These are phyloP conservation scores for Colletotrichum truncatum DNA, from an alignment of 2,329 filamentous ascomycete genomes.

Conservation along the genomic window DNA sequence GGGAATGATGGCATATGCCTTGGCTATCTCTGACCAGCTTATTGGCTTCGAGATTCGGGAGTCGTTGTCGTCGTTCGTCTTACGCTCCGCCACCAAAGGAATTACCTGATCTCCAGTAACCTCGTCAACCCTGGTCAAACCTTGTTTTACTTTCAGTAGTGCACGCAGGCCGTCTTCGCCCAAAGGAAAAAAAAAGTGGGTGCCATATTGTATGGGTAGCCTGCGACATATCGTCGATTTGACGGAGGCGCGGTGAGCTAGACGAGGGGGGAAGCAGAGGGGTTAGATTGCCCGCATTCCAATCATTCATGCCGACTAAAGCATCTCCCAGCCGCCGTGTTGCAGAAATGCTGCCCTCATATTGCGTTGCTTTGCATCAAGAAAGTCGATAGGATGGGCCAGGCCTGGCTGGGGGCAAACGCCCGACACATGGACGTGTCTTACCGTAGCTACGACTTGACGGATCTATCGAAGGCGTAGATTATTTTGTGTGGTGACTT, in stretches of 20 bases:
- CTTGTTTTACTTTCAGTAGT: not conserved
- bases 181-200: conserved; percentile 3
- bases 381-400: not conserved
- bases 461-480: not conserved
- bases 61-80: conserved; percentile 3
- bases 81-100: conserved; percentile 17
- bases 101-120: conserved; percentile 2
- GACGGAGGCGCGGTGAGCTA: conserved; percentile 14
- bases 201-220: not conserved
- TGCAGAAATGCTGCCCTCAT: conserved; percentile 27
- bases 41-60: conserved; percentile 8
- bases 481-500: not conserved
- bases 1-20: conserved; percentile 19
- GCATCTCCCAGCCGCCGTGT: conserved; percentile 23
- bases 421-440: conserved; percentile 21
- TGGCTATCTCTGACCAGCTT: conserved; percentile 5
- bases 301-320: conserved; percentile 28
- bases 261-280: conserved; percentile 19
- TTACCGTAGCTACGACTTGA: conserved; percentile 1
- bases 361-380: conserved; percentile 23
- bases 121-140: conserved; percentile 11
- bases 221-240: conserved; percentile 25
- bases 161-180: not conserved
- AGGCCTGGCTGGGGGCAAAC: not conserved
- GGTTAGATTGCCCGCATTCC: conserved; percentile 22